Base-by-base conservation (phyloP, 345 rosid species). In the Populus davidiana region DNA sequence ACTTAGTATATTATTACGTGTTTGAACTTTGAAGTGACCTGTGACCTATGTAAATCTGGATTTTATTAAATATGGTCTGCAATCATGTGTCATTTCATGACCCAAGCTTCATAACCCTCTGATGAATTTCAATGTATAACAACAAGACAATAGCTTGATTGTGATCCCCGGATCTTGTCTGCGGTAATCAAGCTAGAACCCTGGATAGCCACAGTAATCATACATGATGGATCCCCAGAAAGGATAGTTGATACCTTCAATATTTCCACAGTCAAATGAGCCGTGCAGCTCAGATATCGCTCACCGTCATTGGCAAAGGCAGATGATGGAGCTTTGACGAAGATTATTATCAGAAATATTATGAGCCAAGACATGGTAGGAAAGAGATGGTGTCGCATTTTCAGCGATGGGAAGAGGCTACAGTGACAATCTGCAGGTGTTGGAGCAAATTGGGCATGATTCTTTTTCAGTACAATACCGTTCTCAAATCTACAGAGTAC, bases 181-280 rank as follows among this genome's bases (percentile, higher is more conserved):
- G 0, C 0, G 41, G 62, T 89, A 86, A 2, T 62, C 47, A 1
- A 88, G 68, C 70, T 35, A 2, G 31, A 85, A 88, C 1, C 76
- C 70, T 0, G 83, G 90, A 44, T 36, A 77, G n/a, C 90, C 90
- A 2, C 90, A 87, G 0, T 35, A 75, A 39, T 63, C 75, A 25
- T 70, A 79, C 1, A 20, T 69, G 12, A 61, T 0, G 11, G 20
- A 41, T 25, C 82, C 86, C 86, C 79, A 85, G 77, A 88, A 88
- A 11, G 86, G 87, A 59, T 78, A 88, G 35, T 31, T 25, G 23
- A 85, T 18, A 50, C 5, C n/a, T 23, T 23, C 27, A 64, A 78
- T 50, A 76, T 29, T 63, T 35, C 88, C 80, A 27, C 89, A 86
- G 16, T 72, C 52, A 70, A 39, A 81, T 10, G 23, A 41, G 20